Evolutionary conservation across 2,329 filamentous ascomycete species (phyloP), one percentile per base, ranked within the genome.

Genomic region (Apiospora rasikravindrae): DNA sequence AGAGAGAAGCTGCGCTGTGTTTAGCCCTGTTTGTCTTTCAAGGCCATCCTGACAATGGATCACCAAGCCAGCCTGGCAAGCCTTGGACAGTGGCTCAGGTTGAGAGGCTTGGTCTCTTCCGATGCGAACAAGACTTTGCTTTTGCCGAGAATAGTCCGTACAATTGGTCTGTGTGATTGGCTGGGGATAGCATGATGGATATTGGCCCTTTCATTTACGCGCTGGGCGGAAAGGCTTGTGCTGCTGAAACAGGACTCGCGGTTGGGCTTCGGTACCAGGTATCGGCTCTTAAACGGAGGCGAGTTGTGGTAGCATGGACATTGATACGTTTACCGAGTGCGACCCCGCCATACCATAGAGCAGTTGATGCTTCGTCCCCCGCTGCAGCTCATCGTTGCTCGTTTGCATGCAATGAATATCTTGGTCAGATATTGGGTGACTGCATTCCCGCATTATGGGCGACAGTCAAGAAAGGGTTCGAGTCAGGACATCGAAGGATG

Each of bases 1-100:
- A 22, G 53, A 61, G 29, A 7, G 29, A 22, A 61, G 53, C 29
- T 13, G 53, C 53, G 57, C 57, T 64, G 33, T 5, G 24, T 64
- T 64, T 40, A 64, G 57, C 33, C n/a, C n/a, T 40, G 33, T 64
- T 64, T 64, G 19, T n/a, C 57, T 64, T 64, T 64, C 29, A n/a
- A 33, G 22, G 57, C 4, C 57, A 64, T 22, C 53, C 53, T 22
- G 33, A 22, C 22, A 37, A 29, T 22, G 29, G 29, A 37, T 37
- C 29, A 61, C 29, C 29, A 61, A 61, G 16, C 53, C 53, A 57
- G 51, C 14, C 51, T 57, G n/a, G n/a, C n/a, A n/a, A n/a, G n/a
- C n/a, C n/a, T n/a, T n/a, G 26, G 29, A 61, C 53, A 10, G 29
- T 33, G 29, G 53, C 53, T 37, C n/a, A n/a, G n/a, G n/a, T 61